Evolutionary conservation across 768 basidiomycete genomes (phyloP), one percentile per base, ranked within the genome.

Genomic region (Pholiota conissans): DNA sequence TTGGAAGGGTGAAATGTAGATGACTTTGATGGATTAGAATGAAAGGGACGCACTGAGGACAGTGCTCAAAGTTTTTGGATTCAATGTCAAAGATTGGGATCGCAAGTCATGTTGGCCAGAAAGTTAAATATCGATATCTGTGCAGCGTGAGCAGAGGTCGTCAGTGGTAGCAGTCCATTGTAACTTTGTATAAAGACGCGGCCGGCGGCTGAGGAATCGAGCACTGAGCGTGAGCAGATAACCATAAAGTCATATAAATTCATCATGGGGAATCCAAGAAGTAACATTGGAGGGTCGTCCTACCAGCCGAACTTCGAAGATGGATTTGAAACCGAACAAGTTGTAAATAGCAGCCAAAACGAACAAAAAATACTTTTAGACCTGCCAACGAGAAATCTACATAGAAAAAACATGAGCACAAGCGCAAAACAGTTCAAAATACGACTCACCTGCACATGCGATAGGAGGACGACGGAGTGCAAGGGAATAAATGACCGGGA

Each of bases 201-300:
- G n/a, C n/a, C n/a, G n/a, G n/a, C n/a, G n/a, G n/a, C n/a, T n/a
- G n/a, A n/a, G n/a, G n/a, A n/a, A n/a, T n/a, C n/a, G n/a, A n/a
- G n/a, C n/a, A n/a, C n/a, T n/a, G n/a, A n/a, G n/a, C n/a, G n/a
- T n/a, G n/a, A n/a, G n/a, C n/a, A n/a, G n/a, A n/a, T n/a, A n/a
- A n/a, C n/a, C n/a, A n/a, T n/a, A n/a, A n/a, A n/a, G 30, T 49
- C 28, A 49, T 32, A 49, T 49, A 49, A 27, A 49, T 49, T 49
- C 29, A 49, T 49, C 28, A 49, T 32, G 20, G 32, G 16, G 9
- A 24, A 18, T n/a, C 22, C n/a, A 18, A 45, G 20, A 24, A 39
- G 20, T 18, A 18, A n/a, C n/a, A n/a, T n/a, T n/a, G n/a, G n/a
- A 45, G 11, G 18, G 22, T 18, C 42, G 8, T 24, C 22, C 42